Percentiles rank a stretch among this genome's conserved stretches.
These are phyloP conservation scores for Rubia balearica DNA, from an alignment of 305 asterid genomes.

Conservation along the genomic window DNA sequence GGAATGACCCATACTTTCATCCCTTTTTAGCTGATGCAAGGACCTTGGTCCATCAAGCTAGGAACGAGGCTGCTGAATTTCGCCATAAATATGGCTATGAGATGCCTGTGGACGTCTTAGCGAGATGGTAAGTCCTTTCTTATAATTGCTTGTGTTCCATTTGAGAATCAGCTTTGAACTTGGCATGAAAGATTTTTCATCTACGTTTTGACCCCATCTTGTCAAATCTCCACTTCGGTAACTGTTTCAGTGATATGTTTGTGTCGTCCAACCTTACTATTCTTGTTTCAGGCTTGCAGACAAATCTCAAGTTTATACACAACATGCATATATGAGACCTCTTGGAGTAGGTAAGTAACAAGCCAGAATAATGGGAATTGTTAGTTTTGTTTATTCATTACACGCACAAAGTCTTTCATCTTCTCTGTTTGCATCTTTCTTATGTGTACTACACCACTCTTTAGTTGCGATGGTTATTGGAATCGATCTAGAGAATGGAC, in stretches of 20 bases:
- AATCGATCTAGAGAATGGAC: slow-evolving; percentile 89
- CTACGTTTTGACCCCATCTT: not conserved
- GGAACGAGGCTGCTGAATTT: slow-evolving; percentile 95
- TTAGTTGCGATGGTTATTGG: slow-evolving; percentile 93
- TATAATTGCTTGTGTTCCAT: slow-evolving; percentile 4
- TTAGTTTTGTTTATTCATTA: not conserved
- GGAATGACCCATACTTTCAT: slow-evolving; percentile 13
- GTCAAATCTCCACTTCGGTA: not conserved
- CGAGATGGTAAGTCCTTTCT: slow-evolving; percentile 57
- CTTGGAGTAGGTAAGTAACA: slow-evolving; percentile 86
- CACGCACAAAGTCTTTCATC: slow-evolving; percentile 7
- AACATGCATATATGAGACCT: slow-evolving; percentile 99
- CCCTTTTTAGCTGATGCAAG: slow-evolving; percentile 78
- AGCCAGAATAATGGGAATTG: slow-evolving; percentile 5
- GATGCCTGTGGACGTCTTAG: slow-evolving; percentile 88
- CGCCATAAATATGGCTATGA: slow-evolving; percentile 89
- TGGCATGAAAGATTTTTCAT: not conserved
- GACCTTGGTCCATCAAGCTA: slow-evolving; percentile 98
- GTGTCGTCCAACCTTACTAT: not conserved
- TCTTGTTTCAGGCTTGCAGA: slow-evolving; percentile 79
- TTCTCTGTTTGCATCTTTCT: slow-evolving; percentile 9
- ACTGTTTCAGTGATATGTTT: not conserved
- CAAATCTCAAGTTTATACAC: slow-evolving; percentile 99
- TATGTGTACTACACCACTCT: slow-evolving; percentile 17
- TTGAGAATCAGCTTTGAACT: not conserved